Evolutionary conservation across 352 stramenopile genomes (phyloP).

Genomic region (Pythium sukuiense): DNA sequence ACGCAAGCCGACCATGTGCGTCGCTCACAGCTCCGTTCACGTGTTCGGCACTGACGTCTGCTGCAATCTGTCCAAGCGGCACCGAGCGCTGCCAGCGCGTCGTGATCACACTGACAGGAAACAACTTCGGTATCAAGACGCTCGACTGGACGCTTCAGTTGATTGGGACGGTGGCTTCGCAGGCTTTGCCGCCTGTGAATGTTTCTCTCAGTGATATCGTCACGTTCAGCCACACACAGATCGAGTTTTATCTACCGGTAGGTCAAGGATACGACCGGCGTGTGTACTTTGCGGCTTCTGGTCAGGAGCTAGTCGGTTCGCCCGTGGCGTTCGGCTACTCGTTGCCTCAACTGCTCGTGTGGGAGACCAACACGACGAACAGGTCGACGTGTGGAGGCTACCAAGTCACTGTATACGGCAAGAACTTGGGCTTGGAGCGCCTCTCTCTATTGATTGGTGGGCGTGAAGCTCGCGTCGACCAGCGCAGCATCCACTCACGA

Average conservation of each 20-base stretch:
- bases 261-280: conserved; percentile 47
- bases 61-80: conserved; percentile 33
- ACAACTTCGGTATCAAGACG: conserved; percentile 50
- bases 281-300: conserved; percentile 38
- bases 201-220: conserved; percentile 41
- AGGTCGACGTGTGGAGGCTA: conserved; percentile 66
- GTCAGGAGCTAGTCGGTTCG: conserved; percentile 33
- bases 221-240: conserved; percentile 58
- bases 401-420: conserved; percentile 53
- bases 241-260: conserved; percentile 53
- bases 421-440: conserved; percentile 54
- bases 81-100: conserved; percentile 53
- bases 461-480: conserved; percentile 50
- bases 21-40: conserved; percentile 40
- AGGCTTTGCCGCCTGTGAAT: conserved; percentile 29
- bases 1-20: conserved; percentile 41
- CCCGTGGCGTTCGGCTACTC: conserved; percentile 47
- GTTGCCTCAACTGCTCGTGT: conserved; percentile 38
- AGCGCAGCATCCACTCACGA: conserved; percentile 35
- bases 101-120: conserved; percentile 42
- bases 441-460: conserved; percentile 51
- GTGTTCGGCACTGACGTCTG: conserved; percentile 32
- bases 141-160: conserved; percentile 50
- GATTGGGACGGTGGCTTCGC: conserved; percentile 17
- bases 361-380: conserved; percentile 46